Percentiles rank a stretch among this genome's conserved stretches.
These are phyloP conservation scores for Lentinula aciculospora DNA, from an alignment of 768 basidiomycete species.

Conservation along the genomic window DNA sequence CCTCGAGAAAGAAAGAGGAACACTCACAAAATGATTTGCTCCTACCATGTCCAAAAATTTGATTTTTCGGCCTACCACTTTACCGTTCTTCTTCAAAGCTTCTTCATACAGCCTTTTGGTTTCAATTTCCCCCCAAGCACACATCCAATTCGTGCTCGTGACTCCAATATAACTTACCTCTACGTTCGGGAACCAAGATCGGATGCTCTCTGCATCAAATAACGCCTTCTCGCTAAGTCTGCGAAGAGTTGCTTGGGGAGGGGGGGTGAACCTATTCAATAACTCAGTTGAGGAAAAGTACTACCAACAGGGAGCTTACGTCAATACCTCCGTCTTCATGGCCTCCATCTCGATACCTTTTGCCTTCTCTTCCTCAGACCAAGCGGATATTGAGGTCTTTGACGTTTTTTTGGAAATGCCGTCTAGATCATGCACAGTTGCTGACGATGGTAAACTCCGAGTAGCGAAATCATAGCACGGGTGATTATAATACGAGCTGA, in stretches of 20 bases:
- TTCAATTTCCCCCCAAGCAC: background rate
- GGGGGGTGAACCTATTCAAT: background rate
- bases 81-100: background rate
- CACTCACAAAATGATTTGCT: background rate
- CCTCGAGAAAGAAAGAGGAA: too few species aligned
- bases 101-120: background rate
- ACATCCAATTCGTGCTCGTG: background rate
- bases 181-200: background rate
- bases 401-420: background rate
- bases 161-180: background rate
- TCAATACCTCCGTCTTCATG: slow-evolving; percentile 1
- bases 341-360: slow-evolving; percentile 3
- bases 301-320: background rate
- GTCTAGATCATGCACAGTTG: background rate
- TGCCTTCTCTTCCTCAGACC: slow-evolving; percentile 7
- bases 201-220: background rate
- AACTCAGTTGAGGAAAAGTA: background rate
- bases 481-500: slow-evolving; percentile 12
- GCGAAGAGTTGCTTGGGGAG: background rate
- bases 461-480: background rate
- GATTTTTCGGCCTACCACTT: background rate
- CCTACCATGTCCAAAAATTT: background rate
- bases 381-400: background rate
- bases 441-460: background rate
- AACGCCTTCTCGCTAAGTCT: background rate